Conservation (phyloP, 768 basidiomycete species). For the Lactarius trivialis region DNA sequence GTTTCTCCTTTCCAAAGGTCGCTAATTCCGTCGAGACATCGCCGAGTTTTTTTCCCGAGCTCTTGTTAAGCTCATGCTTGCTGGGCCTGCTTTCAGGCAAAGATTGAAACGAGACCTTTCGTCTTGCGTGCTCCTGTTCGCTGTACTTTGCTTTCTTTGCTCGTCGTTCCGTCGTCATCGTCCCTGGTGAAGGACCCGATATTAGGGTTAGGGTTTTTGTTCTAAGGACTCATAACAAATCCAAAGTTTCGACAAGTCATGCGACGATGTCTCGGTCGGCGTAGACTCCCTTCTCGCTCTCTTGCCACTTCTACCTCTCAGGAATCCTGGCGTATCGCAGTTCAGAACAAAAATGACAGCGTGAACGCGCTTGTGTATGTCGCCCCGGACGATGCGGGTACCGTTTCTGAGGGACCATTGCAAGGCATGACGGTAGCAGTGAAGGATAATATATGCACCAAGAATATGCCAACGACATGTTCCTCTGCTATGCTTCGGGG, state of each 20-base stretch:
- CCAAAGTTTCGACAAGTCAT: not conserved
- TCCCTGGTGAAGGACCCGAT: conserved; percentile 13
- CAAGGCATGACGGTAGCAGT: conserved; percentile 53
- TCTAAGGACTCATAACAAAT: not conserved
- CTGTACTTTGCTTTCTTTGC: conserved; percentile 10
- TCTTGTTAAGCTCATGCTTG: conserved; percentile 24
- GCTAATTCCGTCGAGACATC: conserved; percentile 31
- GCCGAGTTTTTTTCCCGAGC: not conserved
- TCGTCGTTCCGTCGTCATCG: conserved; percentile 8
- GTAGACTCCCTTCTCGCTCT: conserved; percentile 1
- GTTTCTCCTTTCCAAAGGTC: not conserved
- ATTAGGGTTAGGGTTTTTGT: conserved; percentile 18
- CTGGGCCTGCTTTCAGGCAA: conserved; percentile 19
- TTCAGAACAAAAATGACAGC: conserved; percentile 30
- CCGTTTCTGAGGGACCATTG: conserved; percentile 29
- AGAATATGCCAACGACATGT: conserved; percentile 61
- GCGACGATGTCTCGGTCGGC: conserved; percentile 15
- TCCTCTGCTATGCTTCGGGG: conserved; percentile 70
- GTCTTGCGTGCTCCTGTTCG: conserved; percentile 1
- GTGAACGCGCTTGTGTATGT: conserved; percentile 52
- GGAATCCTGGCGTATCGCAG: conserved; percentile 8
- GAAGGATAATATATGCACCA: conserved; percentile 85
- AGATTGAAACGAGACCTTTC: not conserved
- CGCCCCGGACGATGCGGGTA: conserved; percentile 8
- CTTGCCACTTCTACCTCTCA: conserved; percentile 1